Evolutionary conservation across 768 basidiomycete genomes (phyloP), one percentile per base, ranked within the genome.

Genomic region (Naganishia vishniacii): DNA sequence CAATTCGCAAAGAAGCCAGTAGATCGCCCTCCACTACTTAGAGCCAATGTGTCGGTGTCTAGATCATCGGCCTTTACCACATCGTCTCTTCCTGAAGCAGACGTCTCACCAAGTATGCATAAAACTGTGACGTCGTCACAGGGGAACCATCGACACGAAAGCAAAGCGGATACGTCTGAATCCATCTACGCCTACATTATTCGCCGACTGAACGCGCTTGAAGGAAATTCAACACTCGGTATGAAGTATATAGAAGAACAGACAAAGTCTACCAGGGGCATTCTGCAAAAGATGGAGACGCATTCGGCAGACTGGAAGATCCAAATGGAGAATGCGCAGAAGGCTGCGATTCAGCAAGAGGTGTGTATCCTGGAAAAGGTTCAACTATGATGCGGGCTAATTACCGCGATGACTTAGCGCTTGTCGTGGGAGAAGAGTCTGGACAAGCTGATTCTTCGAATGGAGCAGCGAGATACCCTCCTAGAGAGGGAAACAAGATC

Each of bases 141-240:
- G 7, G 59, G 18, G 16, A 1, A n/a, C 13, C 34, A 11, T n/a
- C 41, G 56, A 11, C 63, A 59, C 31, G 45, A 59, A 18, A 34
- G n/a, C n/a, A 44, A 68, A 32, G 68, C 72, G 1, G 74, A 73
- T 40, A 72, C 71, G 6, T 74, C 74, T 8, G 95, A 99, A 75
- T 93, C 91, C 1, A 92, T 99, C 68, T 98, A 95, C 71, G 87
- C 91, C 8, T 89, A 87, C 13, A 99, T 98, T 69, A 93, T 93
- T 85, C 94, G 95, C 69, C 86, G 92, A 7, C 82, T 99, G 12
- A 83, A 84, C 2, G 83, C 84, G 6, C 82, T 98, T 15, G 93
- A 98, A 76, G 83, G 83, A 9, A 95, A 93, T 70, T 88, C 91
- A 49, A 89, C 89, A 0, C 81, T 97, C 3, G 87, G 89, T 46